A percentile compares a stretch with the other conserved stretches of the same genome.
These are phyloP conservation scores for Aspergillus tanneri DNA, from an alignment of 2,329 filamentous ascomycete genomes.

Conservation along the genomic window DNA sequence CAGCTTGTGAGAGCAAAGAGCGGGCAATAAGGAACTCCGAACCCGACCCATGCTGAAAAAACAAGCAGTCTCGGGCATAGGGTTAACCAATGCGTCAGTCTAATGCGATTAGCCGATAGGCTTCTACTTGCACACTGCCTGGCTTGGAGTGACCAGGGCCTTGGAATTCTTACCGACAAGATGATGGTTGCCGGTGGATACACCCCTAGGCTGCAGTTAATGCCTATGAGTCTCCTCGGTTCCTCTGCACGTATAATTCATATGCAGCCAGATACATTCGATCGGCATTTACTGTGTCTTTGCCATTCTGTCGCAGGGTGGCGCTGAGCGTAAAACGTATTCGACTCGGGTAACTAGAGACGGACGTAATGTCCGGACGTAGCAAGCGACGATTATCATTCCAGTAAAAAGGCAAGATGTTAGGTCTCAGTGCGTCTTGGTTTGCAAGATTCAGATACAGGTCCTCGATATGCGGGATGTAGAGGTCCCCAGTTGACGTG, in stretches of 20 bases:
- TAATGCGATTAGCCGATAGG: too few relatives aligned
- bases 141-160: too few relatives aligned
- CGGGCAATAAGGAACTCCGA: too few relatives aligned
- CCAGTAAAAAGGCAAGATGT: not conserved
- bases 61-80: too few relatives aligned
- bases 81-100: too few relatives aligned
- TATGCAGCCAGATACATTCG: not conserved
- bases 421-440: not conserved
- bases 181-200: not conserved
- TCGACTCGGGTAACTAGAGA: not conserved
- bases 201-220: not conserved
- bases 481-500: too few relatives aligned
- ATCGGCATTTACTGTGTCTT: not conserved
- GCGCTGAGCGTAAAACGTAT: not conserved
- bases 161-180: too few relatives aligned
- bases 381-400: not conserved
- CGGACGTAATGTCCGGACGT: not conserved
- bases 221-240: not conserved
- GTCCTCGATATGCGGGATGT: not conserved
- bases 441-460: not conserved
- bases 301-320: not conserved
- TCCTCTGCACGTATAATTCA: not conserved
- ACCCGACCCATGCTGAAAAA: too few relatives aligned
- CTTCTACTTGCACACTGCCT: too few relatives aligned
- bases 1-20: too few relatives aligned